Percentiles rank a stretch among this genome's conserved stretches.
Conservation (phyloP, 192 early-diverging fungal species). For the Globomyces pollinis-pini region DNA sequence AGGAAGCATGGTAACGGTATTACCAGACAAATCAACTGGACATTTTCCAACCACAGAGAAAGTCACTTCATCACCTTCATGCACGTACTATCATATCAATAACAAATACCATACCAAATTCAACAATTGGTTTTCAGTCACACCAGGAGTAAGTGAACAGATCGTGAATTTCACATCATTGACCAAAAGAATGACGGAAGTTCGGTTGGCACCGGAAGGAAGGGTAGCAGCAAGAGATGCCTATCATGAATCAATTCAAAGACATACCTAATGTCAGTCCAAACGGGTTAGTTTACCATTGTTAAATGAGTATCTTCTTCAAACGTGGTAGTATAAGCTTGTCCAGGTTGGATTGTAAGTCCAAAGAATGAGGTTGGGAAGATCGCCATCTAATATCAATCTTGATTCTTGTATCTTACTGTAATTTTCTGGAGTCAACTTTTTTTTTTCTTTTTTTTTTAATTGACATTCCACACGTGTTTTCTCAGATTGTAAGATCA, state of each 20-base stretch:
- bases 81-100: constrained; percentile 20
- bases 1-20: constrained; percentile 44
- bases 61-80: constrained; percentile 67
- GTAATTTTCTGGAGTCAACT: no score
- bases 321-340: constrained; percentile 1
- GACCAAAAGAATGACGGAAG: constrained; percentile 61
- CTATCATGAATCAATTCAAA: constrained; percentile 31
- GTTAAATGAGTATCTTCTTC: constrained; percentile 13
- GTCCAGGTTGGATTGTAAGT: constrained; percentile 1
- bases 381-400: no score
- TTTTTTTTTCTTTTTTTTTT: no score
- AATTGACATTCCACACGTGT: no score
- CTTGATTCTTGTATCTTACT: no score
- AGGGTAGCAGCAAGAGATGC: constrained; percentile 61
- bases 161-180: constrained; percentile 68
- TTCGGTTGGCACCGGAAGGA: constrained; percentile 42
- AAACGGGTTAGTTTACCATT: no score
- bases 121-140: constrained; percentile 69
- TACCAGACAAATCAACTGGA: constrained; percentile 65
- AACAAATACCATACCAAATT: constrained; percentile 38
- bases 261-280: no score
- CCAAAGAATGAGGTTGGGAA: constrained; percentile 5
- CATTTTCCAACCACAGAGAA: constrained; percentile 62
- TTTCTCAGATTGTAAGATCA: no score
- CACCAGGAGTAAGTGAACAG: constrained; percentile 71